These are phyloP conservation scores for Lactarius evosmus DNA, from an alignment of 768 basidiomycete genomes.

Conservation along the genomic window DNA sequence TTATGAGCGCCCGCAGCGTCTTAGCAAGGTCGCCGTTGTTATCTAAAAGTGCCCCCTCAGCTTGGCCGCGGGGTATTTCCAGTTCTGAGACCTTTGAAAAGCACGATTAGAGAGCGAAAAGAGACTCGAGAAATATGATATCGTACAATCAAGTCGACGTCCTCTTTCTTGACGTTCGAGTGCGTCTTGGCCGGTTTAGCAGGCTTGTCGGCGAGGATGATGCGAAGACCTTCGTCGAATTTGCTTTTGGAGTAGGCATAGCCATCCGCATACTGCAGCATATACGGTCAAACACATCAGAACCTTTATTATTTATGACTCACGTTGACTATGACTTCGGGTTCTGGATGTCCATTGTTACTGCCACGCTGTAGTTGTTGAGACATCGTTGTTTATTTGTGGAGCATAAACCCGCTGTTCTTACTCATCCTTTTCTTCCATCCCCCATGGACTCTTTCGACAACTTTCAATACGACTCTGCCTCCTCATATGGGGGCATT, in stretches of 20 bases:
- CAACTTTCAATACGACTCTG: conserved; percentile 82
- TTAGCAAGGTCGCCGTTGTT: conserved; percentile 52
- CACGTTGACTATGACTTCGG: conserved; percentile 67
- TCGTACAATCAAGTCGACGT: conserved; percentile 62
- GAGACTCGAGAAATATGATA: neutral
- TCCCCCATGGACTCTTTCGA: conserved; percentile 73
- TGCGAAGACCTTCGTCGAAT: conserved; percentile 60
- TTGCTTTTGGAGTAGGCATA: conserved; percentile 64
- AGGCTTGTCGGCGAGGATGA: conserved; percentile 58
- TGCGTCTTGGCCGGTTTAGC: conserved; percentile 42
- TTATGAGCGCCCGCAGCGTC: conserved; percentile 40
- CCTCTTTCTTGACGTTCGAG: conserved; percentile 50
- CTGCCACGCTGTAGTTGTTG: conserved; percentile 26
- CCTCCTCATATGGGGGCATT: conserved; percentile 73
- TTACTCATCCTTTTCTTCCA: conserved; percentile 18
- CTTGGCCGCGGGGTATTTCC: conserved; percentile 55
- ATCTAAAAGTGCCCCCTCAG: conserved; percentile 55
- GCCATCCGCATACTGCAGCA: conserved; percentile 57
- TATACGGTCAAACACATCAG: neutral
- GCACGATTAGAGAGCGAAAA: neutral
- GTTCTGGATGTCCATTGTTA: conserved; percentile 56
- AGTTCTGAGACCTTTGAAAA: conserved; percentile 58
- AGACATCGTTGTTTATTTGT: conserved; percentile 13
- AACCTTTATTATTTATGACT: conserved; percentile 29
- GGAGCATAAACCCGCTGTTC: neutral